These are phyloP conservation scores for Raddia guianensis DNA, from an alignment of 176 grass and related monocot genomes.

Conservation along the genomic window DNA sequence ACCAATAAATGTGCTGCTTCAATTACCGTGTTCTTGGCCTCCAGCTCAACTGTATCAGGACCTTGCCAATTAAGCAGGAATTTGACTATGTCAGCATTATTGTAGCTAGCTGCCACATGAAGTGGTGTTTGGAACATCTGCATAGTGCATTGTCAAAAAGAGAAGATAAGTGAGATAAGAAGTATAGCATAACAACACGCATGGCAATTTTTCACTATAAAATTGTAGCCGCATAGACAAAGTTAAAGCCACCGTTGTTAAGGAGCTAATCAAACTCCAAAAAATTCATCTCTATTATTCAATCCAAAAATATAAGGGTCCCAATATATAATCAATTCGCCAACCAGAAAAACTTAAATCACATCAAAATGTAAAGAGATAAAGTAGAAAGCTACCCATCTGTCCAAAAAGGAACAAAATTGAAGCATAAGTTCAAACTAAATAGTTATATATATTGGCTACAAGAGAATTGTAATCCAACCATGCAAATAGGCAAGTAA, in stretches of 20 bases:
- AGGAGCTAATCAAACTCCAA: background rate
- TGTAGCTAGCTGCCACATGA: conserved; percentile 82
- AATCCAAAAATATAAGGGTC: conserved; percentile 1
- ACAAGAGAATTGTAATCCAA: background rate
- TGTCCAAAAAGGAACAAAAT: background rate
- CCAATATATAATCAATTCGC: background rate
- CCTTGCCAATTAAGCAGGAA: conserved; percentile 77
- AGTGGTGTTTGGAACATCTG: conserved; percentile 96
- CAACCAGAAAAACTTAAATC: background rate
- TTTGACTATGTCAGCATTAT: conserved; percentile 69
- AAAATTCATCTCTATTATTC: background rate
- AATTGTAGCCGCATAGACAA: conserved; percentile 10
- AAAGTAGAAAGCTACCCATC: background rate
- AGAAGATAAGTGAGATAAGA: conserved; percentile 11
- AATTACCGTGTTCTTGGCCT: conserved; percentile 91
- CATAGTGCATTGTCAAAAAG: conserved; percentile 37
- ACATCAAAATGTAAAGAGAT: background rate
- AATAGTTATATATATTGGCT: background rate
- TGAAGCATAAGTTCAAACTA: background rate
- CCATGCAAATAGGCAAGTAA: background rate
- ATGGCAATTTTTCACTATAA: background rate
- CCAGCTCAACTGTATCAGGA: conserved; percentile 61
- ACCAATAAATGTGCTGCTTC: conserved; percentile 35
- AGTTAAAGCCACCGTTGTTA: background rate
- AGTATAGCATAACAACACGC: conserved; percentile 1